These are phyloP conservation scores for Dalbergia oliveri DNA, from an alignment of 306 rosid genomes.

Conservation along the genomic window DNA sequence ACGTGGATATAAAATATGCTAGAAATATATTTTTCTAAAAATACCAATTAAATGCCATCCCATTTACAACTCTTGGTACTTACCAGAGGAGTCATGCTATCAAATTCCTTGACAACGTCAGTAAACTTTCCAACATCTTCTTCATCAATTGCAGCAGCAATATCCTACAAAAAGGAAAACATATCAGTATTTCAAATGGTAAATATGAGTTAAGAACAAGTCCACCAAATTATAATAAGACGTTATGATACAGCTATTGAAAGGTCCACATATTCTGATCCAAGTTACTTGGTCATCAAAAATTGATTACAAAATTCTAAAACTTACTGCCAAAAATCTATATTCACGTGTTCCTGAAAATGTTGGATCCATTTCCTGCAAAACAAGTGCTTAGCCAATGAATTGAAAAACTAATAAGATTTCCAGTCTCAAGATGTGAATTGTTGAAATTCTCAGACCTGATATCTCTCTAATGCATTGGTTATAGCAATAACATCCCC, in stretches of 20 bases:
- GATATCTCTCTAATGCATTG: conserved; percentile 86
- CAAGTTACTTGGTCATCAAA: not conserved
- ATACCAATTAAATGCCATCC: not conserved
- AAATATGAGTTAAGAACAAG: conserved; percentile 7
- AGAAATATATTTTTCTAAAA: conserved; percentile 4
- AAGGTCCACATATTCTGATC: conserved; percentile 26
- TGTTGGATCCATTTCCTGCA: conserved; percentile 96
- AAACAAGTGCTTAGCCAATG: conserved; percentile 40
- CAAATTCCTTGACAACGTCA: conserved; percentile 91
- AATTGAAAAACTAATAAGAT: conserved; percentile 42
- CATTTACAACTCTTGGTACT: conserved; percentile 19
- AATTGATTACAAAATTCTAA: conserved; percentile 10
- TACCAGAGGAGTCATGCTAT: conserved; percentile 97
- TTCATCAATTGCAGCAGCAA: conserved; percentile 85
- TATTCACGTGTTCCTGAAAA: conserved; percentile 94
- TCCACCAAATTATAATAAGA: conserved; percentile 2
- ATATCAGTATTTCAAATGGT: conserved; percentile 16
- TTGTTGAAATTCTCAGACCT: conserved; percentile 58
- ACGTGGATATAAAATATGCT: conserved; percentile 16
- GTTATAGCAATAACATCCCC: conserved; percentile 83
- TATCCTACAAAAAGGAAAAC: conserved; percentile 62
- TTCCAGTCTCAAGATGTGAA: conserved; percentile 36
- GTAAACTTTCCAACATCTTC: conserved; percentile 88
- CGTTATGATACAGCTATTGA: not conserved
- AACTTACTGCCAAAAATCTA: conserved; percentile 72